phyloP scores from a whole-genome alignment of 352 stramenopile species.

The Hyaloperonospora arabidopsidis region DNA sequence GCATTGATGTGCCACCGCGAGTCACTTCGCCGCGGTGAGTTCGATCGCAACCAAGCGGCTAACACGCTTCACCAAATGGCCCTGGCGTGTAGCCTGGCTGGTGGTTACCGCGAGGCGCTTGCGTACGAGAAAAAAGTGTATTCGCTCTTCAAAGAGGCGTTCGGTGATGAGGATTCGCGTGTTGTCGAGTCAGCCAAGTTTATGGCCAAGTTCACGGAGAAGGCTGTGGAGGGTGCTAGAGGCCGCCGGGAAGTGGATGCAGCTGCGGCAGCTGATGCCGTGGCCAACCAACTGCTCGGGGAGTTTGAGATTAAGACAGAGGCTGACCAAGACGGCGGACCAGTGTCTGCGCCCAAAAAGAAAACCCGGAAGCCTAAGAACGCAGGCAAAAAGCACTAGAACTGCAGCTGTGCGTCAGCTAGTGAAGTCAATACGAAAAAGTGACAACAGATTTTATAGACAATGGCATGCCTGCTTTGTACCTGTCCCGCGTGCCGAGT shows the following conservation, averaged over 20 bases:
- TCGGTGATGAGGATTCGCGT: conserved; percentile 72
- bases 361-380: conserved; percentile 61
- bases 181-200: conserved; percentile 78
- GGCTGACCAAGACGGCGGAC: conserved; percentile 22
- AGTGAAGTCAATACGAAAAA: conserved; percentile 10
- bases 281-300: conserved; percentile 64
- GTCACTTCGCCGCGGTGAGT: conserved; percentile 77
- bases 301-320: conserved; percentile 67
- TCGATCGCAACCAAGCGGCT: conserved; percentile 79
- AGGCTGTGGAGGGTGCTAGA: conserved; percentile 81
- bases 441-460: conserved; percentile 29
- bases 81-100: conserved; percentile 64
- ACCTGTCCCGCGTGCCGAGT: conserved; percentile 2
- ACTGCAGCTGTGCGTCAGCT: neutral
- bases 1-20: conserved; percentile 86
- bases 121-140: conserved; percentile 88
- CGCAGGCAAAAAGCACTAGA: conserved; percentile 64
- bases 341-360: conserved; percentile 40
- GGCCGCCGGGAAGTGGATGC: conserved; percentile 70
- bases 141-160: conserved; percentile 70
- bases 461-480: conserved; percentile 11
- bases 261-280: conserved; percentile 61
- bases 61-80: conserved; percentile 87
- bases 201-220: conserved; percentile 83
- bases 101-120: conserved; percentile 80